phyloP scores from a whole-genome alignment of 176 grass and related monocot species.

The Oropetium thomaeum region DNA sequence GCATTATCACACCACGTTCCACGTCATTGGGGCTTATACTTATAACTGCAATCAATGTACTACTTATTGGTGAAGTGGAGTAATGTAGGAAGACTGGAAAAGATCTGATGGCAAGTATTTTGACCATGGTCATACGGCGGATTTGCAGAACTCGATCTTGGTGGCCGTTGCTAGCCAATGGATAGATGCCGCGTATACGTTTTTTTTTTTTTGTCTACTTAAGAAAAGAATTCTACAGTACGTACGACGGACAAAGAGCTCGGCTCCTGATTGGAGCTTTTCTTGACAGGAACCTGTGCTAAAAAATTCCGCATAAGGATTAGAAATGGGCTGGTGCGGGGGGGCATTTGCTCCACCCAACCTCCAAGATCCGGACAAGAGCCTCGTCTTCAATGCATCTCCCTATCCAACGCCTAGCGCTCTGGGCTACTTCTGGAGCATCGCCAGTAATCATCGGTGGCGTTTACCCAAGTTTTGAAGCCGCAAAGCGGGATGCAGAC shows the following conservation, averaged over 20 bases:
- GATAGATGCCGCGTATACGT: no score
- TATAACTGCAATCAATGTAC: no score
- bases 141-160: not conserved
- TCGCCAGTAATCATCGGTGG: no score
- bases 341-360: not conserved
- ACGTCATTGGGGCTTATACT: no score
- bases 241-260: not conserved
- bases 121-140: not conserved
- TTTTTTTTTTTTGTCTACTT: not conserved
- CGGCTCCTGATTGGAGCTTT: not conserved
- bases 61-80: no score
- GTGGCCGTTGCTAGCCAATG: no score
- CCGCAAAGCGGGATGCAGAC: no score
- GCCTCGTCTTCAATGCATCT: constrained; percentile 25
- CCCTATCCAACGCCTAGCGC: not conserved
- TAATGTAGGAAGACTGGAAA: not conserved
- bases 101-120: not conserved
- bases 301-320: not conserved
- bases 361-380: constrained; percentile 2
- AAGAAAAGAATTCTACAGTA: no score
- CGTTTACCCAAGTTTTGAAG: not conserved
- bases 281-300: not conserved
- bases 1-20: no score
- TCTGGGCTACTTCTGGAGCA: not conserved
- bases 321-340: not conserved